phyloP scores from a whole-genome alignment of 2,329 filamentous ascomycete species.

The Pseudogymnoascus sp. region DNA sequence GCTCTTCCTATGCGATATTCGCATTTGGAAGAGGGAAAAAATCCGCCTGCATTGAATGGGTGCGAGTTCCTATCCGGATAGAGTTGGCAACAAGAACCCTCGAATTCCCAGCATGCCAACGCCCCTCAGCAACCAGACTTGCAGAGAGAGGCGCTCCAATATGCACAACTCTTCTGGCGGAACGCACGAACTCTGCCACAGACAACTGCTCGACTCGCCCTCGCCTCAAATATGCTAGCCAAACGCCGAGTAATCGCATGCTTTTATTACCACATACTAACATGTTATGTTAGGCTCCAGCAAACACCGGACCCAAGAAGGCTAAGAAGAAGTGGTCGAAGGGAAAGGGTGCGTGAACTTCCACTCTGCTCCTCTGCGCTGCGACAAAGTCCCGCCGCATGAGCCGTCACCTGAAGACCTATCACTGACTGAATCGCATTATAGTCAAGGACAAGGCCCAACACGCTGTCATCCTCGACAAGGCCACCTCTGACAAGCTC shows the following conservation, averaged over 20 bases:
- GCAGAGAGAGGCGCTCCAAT: not conserved
- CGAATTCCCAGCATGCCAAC: not conserved
- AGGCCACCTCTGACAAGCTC: conserved; percentile 94
- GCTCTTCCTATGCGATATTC: not conserved
- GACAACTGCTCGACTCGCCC: not conserved
- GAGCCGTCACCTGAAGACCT: conserved; percentile 12
- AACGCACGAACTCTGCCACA: not conserved
- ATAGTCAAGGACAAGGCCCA: conserved; percentile 99
- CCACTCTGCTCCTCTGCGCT: conserved; percentile 17
- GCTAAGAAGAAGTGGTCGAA: conserved; percentile 74
- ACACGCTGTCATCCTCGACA: conserved; percentile 98
- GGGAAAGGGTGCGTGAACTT: conserved; percentile 45
- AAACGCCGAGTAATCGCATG: not conserved
- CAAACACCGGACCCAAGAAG: conserved; percentile 65
- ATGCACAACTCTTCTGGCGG: not conserved
- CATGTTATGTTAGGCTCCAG: conserved; percentile 36
- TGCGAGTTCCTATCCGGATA: not conserved
- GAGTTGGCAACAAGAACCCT: not conserved
- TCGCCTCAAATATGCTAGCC: conserved; percentile 8
- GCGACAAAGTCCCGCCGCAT: conserved; percentile 1
- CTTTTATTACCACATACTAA: not conserved
- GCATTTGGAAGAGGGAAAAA: not conserved
- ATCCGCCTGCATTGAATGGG: not conserved
- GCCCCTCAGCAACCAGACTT: not conserved
- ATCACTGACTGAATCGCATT: conserved; percentile 33